Evolutionary conservation across 2,329 filamentous ascomycete species (phyloP), one percentile per base, ranked within the genome.

Genomic region (Podosphaera fusca): DNA sequence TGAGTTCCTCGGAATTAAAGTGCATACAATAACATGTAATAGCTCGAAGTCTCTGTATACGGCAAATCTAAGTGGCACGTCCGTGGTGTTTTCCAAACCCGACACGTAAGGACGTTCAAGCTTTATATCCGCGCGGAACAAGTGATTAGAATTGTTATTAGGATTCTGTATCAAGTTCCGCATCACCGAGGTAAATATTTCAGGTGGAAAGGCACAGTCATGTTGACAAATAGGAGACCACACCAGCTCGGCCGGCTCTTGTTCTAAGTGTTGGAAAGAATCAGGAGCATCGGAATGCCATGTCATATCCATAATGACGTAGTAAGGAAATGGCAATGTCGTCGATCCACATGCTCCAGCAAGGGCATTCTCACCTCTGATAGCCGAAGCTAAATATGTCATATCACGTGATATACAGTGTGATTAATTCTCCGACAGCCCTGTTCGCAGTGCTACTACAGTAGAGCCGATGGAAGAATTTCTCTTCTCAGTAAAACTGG

Each of bases 1-100:
- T 2, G 81, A 79, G 68, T 95, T 95, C 55, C 90, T 76, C 2
- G 90, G 90, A 52, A 95, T 81, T 63, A 95, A 72, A 59, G 76
- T 82, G 59, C 89, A 77, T 6, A 95, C 77, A 29, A 95, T 74
- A 1, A 80, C 80, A 61, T 82, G 80, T 31, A 75, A 73, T 36
- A 80, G 71, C 35, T 67, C 61, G 59, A 74, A 73, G 53, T 66
- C 69, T 54, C 61, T 63, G 61, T 82, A 77, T 50, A 72, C 69
- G 40, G 74, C 67, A 7, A 76, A 69, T 55, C 62, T 60, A 30
- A 69, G 68, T 56, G 60, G 46, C 5, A 66, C 64, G n/a, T 66
- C 61, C 21, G 66, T 61, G 34, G 67, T 62, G 31, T 61, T 62
- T 29, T 66, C 64, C 3, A 64, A 59, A 1, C 64, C 64, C 31